phyloP scores from a whole-genome alignment of 1,284 basidiomycete genomes.

The Tilletia setariae region DNA sequence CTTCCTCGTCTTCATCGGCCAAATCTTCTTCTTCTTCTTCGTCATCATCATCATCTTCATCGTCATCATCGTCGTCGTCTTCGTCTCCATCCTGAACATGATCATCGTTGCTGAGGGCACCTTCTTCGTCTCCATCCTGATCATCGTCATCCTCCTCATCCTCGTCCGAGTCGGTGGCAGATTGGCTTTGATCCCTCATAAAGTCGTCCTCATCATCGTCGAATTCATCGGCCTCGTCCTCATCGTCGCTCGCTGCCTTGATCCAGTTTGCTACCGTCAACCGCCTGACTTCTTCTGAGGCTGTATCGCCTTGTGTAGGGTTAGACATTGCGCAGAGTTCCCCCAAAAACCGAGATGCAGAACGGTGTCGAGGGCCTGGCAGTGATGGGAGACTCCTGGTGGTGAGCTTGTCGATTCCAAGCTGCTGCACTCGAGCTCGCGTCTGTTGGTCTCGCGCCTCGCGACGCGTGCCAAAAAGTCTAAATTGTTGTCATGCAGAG shows the following conservation, averaged over 20 bases:
- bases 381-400: too few relatives aligned
- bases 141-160: conserved; percentile 6
- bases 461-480: too few relatives aligned
- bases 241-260: not conserved
- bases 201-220: not conserved
- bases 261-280: not conserved
- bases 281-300: not conserved
- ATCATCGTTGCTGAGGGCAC: not conserved
- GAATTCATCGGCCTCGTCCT: not conserved
- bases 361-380: not conserved
- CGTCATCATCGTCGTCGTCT: not conserved
- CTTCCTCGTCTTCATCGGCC: not conserved
- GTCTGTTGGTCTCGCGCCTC: too few relatives aligned
- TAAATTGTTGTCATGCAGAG: too few relatives aligned
- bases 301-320: too few relatives aligned
- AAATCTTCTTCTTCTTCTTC: not conserved
- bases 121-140: not conserved
- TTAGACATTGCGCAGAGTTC: too few relatives aligned
- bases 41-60: not conserved
- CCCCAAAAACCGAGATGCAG: too few relatives aligned
- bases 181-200: not conserved
- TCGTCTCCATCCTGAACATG: not conserved
- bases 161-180: not conserved
- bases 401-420: too few relatives aligned
- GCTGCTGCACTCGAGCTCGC: too few relatives aligned